Evolutionary conservation across 2,329 filamentous ascomycete species (phyloP).

Genomic region (Hirsutella thompsonii): DNA sequence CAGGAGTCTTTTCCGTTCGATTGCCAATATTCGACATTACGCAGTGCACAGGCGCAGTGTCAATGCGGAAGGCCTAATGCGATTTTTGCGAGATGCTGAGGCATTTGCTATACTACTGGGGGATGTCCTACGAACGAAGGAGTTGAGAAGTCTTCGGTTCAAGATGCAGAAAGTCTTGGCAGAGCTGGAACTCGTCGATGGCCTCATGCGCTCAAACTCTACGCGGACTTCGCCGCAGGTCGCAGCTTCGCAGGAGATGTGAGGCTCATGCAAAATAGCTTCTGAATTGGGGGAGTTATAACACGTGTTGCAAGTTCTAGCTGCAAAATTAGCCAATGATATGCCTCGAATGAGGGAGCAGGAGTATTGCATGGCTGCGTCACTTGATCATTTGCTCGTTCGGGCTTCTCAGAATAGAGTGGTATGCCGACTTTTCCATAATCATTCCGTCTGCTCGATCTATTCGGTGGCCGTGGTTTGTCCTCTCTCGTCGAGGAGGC

Average conservation of each 20-base stretch:
- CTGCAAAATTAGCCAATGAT: no score
- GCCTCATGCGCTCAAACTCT: background rate
- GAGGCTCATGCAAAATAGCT: no score
- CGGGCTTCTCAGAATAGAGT: no score
- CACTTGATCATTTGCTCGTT: no score
- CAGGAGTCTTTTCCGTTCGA: background rate
- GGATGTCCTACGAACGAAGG: background rate
- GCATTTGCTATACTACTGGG: background rate
- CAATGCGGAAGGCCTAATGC: conserved; percentile 1
- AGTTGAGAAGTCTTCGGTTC: background rate
- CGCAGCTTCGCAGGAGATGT: background rate
- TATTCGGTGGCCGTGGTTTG: no score
- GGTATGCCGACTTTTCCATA: no score
- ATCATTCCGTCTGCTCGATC: no score
- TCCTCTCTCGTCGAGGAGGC: no score
- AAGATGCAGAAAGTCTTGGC: background rate
- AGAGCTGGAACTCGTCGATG: background rate
- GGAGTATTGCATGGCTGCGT: no score
- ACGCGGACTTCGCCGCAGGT: background rate
- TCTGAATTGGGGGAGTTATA: no score
- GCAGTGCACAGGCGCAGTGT: conserved; percentile 3
- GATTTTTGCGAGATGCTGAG: conserved; percentile 2
- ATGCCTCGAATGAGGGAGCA: no score
- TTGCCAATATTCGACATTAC: conserved; percentile 4
- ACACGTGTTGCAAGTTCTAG: no score